Evolutionary conservation across 805 yeast species (phyloP).

Genomic region (Yamadazyma nakazawae): DNA sequence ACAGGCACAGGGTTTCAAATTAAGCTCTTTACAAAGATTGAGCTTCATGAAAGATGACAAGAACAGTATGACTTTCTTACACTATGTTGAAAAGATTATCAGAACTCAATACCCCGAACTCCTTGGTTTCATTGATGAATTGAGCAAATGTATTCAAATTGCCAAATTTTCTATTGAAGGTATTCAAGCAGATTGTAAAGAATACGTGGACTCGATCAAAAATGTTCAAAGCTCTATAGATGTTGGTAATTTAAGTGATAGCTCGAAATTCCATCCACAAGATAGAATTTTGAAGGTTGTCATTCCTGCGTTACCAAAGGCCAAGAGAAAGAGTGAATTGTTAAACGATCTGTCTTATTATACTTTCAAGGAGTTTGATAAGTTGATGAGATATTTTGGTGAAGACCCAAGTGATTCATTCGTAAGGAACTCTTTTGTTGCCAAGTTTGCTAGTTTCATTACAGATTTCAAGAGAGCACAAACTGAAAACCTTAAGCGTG

Average conservation of each 20-base stretch:
- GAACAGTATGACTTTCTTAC: slow-evolving; percentile 68
- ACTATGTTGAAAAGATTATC: slow-evolving; percentile 69
- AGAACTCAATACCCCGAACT: slow-evolving; percentile 64
- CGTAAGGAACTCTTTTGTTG: slow-evolving; percentile 57
- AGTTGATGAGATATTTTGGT: slow-evolving; percentile 67
- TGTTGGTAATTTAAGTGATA: slow-evolving; percentile 63
- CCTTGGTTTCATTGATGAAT: slow-evolving; percentile 58
- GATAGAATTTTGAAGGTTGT: slow-evolving; percentile 58
- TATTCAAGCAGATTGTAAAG: slow-evolving; percentile 55
- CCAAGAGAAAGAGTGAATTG: slow-evolving; percentile 49
- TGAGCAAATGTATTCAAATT: slow-evolving; percentile 49
- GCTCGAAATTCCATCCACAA: slow-evolving; percentile 59
- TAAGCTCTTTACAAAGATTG: slow-evolving; percentile 65
- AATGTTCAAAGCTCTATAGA: slow-evolving; percentile 53
- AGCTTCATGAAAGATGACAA: slow-evolving; percentile 69
- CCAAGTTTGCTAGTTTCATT: slow-evolving; percentile 58
- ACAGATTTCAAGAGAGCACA: slow-evolving; percentile 63
- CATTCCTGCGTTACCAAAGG: slow-evolving; percentile 51
- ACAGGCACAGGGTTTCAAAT: slow-evolving; percentile 66
- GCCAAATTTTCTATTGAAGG: slow-evolving; percentile 64
- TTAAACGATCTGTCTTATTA: slow-evolving; percentile 49
- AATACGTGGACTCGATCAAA: slow-evolving; percentile 48
- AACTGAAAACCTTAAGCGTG: slow-evolving; percentile 59
- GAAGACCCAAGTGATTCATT: slow-evolving; percentile 58
- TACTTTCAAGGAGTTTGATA: slow-evolving; percentile 52